Percentiles rank a stretch among this genome's conserved stretches.
These are phyloP conservation scores for Verticillium klebahnii DNA, from an alignment of 2,329 filamentous ascomycete species.

Conservation along the genomic window DNA sequence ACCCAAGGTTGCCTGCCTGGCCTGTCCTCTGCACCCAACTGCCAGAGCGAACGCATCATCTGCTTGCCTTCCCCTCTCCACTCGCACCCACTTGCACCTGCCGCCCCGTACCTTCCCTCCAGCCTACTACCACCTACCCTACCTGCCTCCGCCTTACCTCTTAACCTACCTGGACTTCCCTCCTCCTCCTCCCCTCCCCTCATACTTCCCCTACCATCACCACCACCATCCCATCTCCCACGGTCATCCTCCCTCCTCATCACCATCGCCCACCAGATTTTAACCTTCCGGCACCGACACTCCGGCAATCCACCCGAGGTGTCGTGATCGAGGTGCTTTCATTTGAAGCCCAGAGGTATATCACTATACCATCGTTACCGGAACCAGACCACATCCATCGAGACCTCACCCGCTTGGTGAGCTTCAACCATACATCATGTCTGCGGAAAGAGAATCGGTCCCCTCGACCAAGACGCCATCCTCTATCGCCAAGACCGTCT, in stretches of 20 bases:
- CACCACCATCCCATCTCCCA: background rate
- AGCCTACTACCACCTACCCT: background rate
- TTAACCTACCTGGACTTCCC: background rate
- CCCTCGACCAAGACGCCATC: slow-evolving; percentile 20
- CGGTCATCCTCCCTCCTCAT: slow-evolving; percentile 1
- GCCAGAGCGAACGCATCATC: background rate
- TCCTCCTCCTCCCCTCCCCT: slow-evolving; percentile 2
- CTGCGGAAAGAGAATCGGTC: slow-evolving; percentile 17
- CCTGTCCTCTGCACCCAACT: background rate
- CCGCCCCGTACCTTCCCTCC: background rate
- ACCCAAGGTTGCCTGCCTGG: background rate
- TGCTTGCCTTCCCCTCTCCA: background rate
- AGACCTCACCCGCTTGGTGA: background rate
- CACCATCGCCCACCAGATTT: background rate
- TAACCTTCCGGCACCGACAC: background rate
- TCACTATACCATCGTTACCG: background rate
- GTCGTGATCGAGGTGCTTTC: background rate
- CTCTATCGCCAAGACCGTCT: background rate
- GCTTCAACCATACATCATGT: slow-evolving; percentile 16
- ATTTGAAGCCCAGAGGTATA: background rate
- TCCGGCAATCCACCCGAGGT: slow-evolving; percentile 3
- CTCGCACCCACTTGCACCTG: background rate
- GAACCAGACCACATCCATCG: background rate
- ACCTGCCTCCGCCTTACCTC: background rate
- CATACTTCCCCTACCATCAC: background rate